Percentiles rank a stretch among this genome's conserved stretches.
Conservation (phyloP, 2,329 filamentous ascomycete species). For the Pestalotiopsis sp. region DNA sequence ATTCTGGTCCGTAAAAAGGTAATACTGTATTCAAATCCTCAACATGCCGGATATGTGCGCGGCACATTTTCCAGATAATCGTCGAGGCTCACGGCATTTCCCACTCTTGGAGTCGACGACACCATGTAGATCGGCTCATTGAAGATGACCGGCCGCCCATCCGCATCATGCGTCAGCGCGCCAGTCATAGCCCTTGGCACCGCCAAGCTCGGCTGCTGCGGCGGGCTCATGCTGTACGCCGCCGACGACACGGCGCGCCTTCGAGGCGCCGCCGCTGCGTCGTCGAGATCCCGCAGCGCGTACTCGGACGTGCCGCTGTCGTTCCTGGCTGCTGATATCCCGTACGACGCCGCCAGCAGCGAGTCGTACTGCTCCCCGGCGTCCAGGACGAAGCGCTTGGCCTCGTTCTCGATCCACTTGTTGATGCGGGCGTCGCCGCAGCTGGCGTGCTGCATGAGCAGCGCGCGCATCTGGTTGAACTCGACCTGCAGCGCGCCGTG, state of each 20-base stretch:
- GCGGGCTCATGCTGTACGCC: not conserved
- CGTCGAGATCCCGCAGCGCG: slow-evolving; percentile 17
- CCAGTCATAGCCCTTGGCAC: not conserved
- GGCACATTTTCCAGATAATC: not conserved
- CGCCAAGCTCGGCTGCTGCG: not conserved
- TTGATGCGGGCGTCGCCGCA: slow-evolving; percentile 58
- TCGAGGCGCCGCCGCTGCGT: slow-evolving; percentile 8
- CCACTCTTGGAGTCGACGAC: not conserved
- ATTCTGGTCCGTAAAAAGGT: too few relatives aligned
- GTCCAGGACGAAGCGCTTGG: slow-evolving; percentile 48
- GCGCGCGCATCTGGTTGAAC: slow-evolving; percentile 49
- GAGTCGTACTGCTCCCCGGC: slow-evolving; percentile 33
- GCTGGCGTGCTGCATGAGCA: slow-evolving; percentile 54
- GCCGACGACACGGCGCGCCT: not conserved
- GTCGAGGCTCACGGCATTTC: not conserved
- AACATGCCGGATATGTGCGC: not conserved
- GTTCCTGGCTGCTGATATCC: slow-evolving; percentile 6
- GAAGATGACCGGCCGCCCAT: not conserved
- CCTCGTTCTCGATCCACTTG: slow-evolving; percentile 56
- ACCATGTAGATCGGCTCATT: not conserved
- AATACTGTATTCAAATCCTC: not conserved
- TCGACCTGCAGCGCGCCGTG: slow-evolving; percentile 46
- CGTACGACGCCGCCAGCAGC: slow-evolving; percentile 25
- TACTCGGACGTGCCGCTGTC: slow-evolving; percentile 24
- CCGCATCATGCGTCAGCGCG: not conserved